phyloP scores from a whole-genome alignment of 1,284 basidiomycete species.

The Microbotryomycetes sp. region DNA sequence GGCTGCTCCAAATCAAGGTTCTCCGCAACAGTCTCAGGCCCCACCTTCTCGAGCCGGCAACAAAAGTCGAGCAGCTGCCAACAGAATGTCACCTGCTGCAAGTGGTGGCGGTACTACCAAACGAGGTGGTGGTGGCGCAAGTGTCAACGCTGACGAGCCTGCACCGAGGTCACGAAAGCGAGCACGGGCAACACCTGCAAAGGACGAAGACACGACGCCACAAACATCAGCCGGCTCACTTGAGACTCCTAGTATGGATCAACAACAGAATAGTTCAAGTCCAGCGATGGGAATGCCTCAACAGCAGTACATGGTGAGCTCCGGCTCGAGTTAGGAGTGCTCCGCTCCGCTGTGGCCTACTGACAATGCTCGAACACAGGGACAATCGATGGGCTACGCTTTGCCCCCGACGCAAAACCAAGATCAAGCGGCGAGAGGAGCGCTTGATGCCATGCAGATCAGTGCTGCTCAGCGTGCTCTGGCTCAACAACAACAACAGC shows the following conservation, averaged over 20 bases:
- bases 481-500: slow-evolving; percentile 11
- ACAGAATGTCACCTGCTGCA: slow-evolving; percentile 4
- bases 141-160: slow-evolving; percentile 23
- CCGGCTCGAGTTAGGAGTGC: neutral
- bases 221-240: too few relatives aligned
- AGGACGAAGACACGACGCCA: slow-evolving; percentile 23
- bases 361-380: neutral
- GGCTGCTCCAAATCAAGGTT: neutral
- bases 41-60: slow-evolving; percentile 8
- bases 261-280: too few relatives aligned
- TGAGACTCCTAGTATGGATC: slow-evolving; percentile 8
- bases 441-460: slow-evolving; percentile 7
- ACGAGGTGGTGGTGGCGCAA: slow-evolving; percentile 5
- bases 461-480: neutral
- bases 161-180: slow-evolving; percentile 25
- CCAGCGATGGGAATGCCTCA: slow-evolving; percentile 3
- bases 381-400: slow-evolving; percentile 10
- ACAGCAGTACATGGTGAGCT: neutral
- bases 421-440: slow-evolving; percentile 1
- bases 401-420: slow-evolving; percentile 19
- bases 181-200: slow-evolving; percentile 11
- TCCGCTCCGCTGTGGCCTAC: neutral
- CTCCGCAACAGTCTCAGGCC: too few relatives aligned
- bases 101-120: slow-evolving; percentile 12
- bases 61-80: slow-evolving; percentile 9